Evolutionary conservation across 2,329 filamentous ascomycete species (phyloP), one percentile per base, ranked within the genome.

Genomic region (Calonectria montana): DNA sequence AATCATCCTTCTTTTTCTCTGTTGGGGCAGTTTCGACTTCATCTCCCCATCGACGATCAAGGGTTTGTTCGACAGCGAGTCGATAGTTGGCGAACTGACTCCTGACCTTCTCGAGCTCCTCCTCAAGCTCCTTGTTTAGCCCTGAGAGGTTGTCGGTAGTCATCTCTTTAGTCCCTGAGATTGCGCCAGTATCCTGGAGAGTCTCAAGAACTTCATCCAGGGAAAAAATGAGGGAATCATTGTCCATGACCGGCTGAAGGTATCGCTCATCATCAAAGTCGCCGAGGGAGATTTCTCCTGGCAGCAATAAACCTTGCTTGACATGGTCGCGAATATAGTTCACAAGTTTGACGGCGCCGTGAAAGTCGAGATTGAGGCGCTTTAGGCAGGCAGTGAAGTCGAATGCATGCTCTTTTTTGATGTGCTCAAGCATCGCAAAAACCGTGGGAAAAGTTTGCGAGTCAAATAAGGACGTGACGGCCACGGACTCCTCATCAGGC

Each of bases 171-270:
- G 83, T 77, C 15, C 84, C 83, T 31, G 87, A 83, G 43, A 87
- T 84, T 12, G 88, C 87, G 21, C 74, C 69, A 50, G 87, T 85
- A 16, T 87, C 86, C 23, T 74, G 66, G 23, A 74, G 69, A 39
- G 64, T 62, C 64, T 82, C 81, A 15, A 97, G 86, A 15, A 86
- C 75, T 73, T 98, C 97, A 74, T 97, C 96, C 23, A 99, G 87
- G 68, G 91, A 94, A 81, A 97, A 95, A 37, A 99, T 90, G 65
- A 98, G 86, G 4, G 96, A 94, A 81, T 99, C 97, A 76, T 98
- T 95, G 70, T 97, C 93, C 9, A 99, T 85, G 4, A 95, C 92
- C 0, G 97, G 97, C 80, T 94, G 93, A 70, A 99, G 87, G 80
- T 92, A 97, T 75, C 89, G 88, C 74, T 98, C 96, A 73, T 95